A percentile compares a stretch with the other conserved stretches of the same genome.
These are phyloP conservation scores for Suillus clintonianus DNA, from an alignment of 768 basidiomycete species.

Conservation along the genomic window DNA sequence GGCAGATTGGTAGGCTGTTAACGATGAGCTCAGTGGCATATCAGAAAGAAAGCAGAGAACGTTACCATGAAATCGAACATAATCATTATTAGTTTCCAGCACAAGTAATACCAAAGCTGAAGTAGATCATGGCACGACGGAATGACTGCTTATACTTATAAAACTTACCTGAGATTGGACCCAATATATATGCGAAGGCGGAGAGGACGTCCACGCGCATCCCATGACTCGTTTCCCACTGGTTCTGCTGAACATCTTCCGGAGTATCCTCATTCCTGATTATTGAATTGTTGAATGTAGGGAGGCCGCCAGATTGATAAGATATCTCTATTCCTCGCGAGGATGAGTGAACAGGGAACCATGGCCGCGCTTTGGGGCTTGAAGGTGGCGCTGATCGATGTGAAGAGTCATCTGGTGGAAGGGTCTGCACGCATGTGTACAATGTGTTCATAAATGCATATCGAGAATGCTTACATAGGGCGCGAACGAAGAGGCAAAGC, in stretches of 20 bases:
- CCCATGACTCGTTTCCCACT: slow-evolving; percentile 72
- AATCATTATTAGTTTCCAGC: slow-evolving; percentile 78
- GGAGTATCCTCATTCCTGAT: slow-evolving; percentile 36
- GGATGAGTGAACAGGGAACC: slow-evolving; percentile 48
- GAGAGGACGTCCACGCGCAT: slow-evolving; percentile 69
- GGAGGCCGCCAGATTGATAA: slow-evolving; percentile 72
- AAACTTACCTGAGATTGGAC: slow-evolving; percentile 69
- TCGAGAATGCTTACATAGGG: slow-evolving; percentile 49
- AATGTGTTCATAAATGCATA: not conserved
- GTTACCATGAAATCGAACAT: slow-evolving; percentile 77
- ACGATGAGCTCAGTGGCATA: slow-evolving; percentile 9
- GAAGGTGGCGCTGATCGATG: slow-evolving; percentile 19
- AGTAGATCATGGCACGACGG: slow-evolving; percentile 3
- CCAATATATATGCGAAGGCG: slow-evolving; percentile 64
- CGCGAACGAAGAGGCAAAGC: slow-evolving; percentile 56
- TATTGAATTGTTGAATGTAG: slow-evolving; percentile 52
- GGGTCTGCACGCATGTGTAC: slow-evolving; percentile 40
- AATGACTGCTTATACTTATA: not conserved
- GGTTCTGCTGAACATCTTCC: slow-evolving; percentile 48
- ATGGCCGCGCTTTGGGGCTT: slow-evolving; percentile 42
- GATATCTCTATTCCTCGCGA: slow-evolving; percentile 40
- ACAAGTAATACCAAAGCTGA: slow-evolving; percentile 65
- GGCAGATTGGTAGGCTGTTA: slow-evolving; percentile 76
- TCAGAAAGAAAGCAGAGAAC: slow-evolving; percentile 5
- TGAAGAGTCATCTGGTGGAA: slow-evolving; percentile 57